Evolutionary conservation across 768 basidiomycete genomes (phyloP).

Genomic region (Naganishia onofrii): DNA sequence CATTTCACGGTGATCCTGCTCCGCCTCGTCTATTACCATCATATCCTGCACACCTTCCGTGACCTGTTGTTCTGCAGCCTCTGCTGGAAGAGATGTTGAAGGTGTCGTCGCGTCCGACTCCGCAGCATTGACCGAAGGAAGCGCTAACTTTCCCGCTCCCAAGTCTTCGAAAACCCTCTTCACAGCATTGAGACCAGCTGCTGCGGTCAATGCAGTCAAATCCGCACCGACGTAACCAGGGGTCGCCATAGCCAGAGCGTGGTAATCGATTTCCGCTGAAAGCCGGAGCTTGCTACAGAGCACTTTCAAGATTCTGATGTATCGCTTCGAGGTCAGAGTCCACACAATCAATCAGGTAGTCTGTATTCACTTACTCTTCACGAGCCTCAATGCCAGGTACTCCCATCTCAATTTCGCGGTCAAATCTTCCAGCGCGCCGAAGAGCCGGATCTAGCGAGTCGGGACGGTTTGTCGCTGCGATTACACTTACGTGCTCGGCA

Average conservation of each 20-base stretch:
- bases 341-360: background rate
- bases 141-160: conserved; percentile 56
- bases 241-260: conserved; percentile 79
- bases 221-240: conserved; percentile 98
- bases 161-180: conserved; percentile 85
- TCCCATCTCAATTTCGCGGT: conserved; percentile 96
- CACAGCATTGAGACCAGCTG: conserved; percentile 92
- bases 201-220: conserved; percentile 80
- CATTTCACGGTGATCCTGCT: background rate
- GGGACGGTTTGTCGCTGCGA: conserved; percentile 93
- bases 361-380: conserved; percentile 65
- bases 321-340: background rate
- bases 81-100: background rate
- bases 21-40: conserved; percentile 47
- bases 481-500: conserved; percentile 86
- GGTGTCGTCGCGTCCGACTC: background rate
- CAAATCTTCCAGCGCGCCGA: conserved; percentile 88
- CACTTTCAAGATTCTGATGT: conserved; percentile 82
- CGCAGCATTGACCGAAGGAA: conserved; percentile 28
- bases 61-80: conserved; percentile 37
- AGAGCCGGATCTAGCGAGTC: conserved; percentile 92
- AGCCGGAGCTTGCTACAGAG: conserved; percentile 78
- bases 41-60: conserved; percentile 42
- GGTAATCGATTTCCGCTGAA: conserved; percentile 83
- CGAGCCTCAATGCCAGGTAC: conserved; percentile 90